phyloP scores from a whole-genome alignment of 768 basidiomycete species.

The Amanita exitialis region DNA sequence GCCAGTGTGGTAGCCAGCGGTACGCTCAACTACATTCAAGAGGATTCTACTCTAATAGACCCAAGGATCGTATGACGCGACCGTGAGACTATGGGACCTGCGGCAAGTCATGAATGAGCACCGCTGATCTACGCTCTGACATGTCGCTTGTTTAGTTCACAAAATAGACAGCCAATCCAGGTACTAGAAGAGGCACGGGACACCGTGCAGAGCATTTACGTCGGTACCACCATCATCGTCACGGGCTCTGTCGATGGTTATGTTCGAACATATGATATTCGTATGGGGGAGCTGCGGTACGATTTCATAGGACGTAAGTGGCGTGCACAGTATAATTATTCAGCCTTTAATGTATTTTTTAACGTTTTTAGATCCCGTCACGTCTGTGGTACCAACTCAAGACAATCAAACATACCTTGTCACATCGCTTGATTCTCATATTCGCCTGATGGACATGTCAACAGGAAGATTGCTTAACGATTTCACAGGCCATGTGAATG shows the following conservation, averaged over 20 bases:
- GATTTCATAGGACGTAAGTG: conserved; percentile 87
- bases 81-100: conserved; percentile 87
- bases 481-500: conserved; percentile 69
- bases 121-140: neutral
- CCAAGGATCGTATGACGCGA: conserved; percentile 85
- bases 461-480: conserved; percentile 82
- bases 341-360: conserved; percentile 5
- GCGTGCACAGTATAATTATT: neutral
- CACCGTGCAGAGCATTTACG: conserved; percentile 70
- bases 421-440: conserved; percentile 73
- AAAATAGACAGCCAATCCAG: conserved; percentile 82
- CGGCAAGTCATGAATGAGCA: conserved; percentile 35
- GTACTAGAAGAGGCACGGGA: conserved; percentile 83
- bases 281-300: conserved; percentile 81
- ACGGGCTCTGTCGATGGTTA: conserved; percentile 88
- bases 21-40: conserved; percentile 21
- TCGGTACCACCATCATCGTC: conserved; percentile 56
- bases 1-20: conserved; percentile 85
- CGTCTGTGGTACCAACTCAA: conserved; percentile 69
- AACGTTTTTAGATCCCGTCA: conserved; percentile 63
- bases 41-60: neutral
- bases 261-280: conserved; percentile 89
- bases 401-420: conserved; percentile 78
- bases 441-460: conserved; percentile 76
- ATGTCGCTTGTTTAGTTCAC: conserved; percentile 36